Evolutionary conservation across 2,329 filamentous ascomycete genomes (phyloP).

Genomic region (Penicillium sp.): DNA sequence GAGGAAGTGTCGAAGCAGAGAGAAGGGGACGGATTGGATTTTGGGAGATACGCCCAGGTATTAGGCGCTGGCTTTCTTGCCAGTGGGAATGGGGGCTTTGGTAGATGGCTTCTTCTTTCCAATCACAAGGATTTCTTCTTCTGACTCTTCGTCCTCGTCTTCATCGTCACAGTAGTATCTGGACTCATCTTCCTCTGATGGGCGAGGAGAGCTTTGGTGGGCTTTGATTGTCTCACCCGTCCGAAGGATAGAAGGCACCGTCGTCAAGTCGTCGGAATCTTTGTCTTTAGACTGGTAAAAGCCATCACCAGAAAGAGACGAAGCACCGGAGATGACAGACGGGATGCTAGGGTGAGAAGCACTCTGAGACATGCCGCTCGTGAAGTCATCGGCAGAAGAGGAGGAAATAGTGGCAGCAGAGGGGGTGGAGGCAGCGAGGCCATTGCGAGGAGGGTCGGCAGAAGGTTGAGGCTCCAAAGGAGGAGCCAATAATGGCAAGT

Average conservation of each 20-base stretch:
- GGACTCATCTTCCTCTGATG: constrained; percentile 39
- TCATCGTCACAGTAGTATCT: constrained; percentile 46
- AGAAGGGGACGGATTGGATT: not conserved
- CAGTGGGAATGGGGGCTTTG: constrained; percentile 19
- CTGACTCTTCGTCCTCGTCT: constrained; percentile 43
- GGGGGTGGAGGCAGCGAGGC: constrained; percentile 39
- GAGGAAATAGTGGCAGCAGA: constrained; percentile 50
- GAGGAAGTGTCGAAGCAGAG: constrained; percentile 12
- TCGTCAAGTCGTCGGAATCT: constrained; percentile 27
- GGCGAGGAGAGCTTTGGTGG: constrained; percentile 18
- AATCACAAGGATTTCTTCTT: constrained; percentile 45
- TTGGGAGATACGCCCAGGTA: not conserved
- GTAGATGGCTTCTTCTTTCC: constrained; percentile 35
- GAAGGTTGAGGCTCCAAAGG: constrained; percentile 15
- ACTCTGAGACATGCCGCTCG: constrained; percentile 50
- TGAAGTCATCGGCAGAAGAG: constrained; percentile 47
- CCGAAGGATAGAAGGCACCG: constrained; percentile 41
- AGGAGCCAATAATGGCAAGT: constrained; percentile 16
- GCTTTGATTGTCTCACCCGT: constrained; percentile 46
- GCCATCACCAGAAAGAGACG: constrained; percentile 46
- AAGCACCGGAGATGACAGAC: constrained; percentile 47
- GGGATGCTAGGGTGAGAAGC: constrained; percentile 51
- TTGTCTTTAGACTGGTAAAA: constrained; percentile 24
- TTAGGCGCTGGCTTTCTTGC: constrained; percentile 8
- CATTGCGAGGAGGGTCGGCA: constrained; percentile 22